Conservation (phyloP, 1,284 basidiomycete species). For the Ceratobasidium sp. region DNA sequence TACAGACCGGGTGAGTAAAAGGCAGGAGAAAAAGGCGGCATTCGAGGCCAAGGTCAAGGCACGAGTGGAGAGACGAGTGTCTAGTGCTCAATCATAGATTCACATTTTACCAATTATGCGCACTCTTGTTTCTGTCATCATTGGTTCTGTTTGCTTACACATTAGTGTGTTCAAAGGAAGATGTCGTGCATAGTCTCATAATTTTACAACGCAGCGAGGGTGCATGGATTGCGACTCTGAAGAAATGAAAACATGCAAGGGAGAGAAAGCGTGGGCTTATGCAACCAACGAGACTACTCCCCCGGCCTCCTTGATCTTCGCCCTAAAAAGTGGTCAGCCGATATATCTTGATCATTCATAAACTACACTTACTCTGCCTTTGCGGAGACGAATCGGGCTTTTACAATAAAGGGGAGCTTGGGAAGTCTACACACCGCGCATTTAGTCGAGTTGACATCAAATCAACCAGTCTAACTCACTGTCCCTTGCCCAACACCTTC, state of each 20-base stretch:
- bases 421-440: slow-evolving; percentile 61
- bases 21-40: slow-evolving; percentile 70
- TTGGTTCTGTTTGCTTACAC: not conserved
- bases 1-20: slow-evolving; percentile 66
- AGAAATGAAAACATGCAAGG: slow-evolving; percentile 38
- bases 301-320: slow-evolving; percentile 90
- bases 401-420: slow-evolving; percentile 90
- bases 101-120: not conserved
- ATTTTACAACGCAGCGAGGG: slow-evolving; percentile 28
- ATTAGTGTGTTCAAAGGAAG: slow-evolving; percentile 16
- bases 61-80: slow-evolving; percentile 8
- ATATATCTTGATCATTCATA: slow-evolving; percentile 8
- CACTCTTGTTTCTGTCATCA: not conserved
- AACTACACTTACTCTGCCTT: slow-evolving; percentile 78
- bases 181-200: slow-evolving; percentile 36
- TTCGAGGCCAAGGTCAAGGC: slow-evolving; percentile 57
- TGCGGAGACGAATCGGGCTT: slow-evolving; percentile 90
- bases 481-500: slow-evolving; percentile 90
- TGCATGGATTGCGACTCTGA: slow-evolving; percentile 36
- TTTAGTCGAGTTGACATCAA: not conserved
- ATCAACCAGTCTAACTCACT: slow-evolving; percentile 57
- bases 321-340: slow-evolving; percentile 52
- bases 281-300: slow-evolving; percentile 91
- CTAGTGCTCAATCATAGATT: not conserved
- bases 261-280: slow-evolving; percentile 56